Base-by-base conservation (phyloP, 306 rosid species). In the Quercus gilva region DNA sequence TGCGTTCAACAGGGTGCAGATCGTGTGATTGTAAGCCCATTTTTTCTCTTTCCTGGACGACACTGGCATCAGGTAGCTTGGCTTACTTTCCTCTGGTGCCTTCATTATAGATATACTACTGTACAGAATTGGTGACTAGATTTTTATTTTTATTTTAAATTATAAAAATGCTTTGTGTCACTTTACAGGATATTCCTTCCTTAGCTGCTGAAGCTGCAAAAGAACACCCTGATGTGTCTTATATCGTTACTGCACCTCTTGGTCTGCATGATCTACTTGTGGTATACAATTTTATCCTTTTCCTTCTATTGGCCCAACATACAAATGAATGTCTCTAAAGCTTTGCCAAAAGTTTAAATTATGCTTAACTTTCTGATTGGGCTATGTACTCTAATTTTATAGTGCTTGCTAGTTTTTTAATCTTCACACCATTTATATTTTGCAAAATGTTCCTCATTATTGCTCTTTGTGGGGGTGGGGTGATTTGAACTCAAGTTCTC, bases 21-120 rank as follows among this genome's bases (percentile, higher is more conserved):
- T 59, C 92, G 91, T 5, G 60, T 92, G 41, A 81, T 95, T 57
- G 73, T 95, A 18, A 90, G 96, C 82, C 98, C 99, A 0, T 95
- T 95, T 86, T 95, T 95, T 81, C 94, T 95, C 75, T 86, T 87
- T 68, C 99, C 99, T 2, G 98, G 99, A 61, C 88, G 96, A 76
- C 98, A 92, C 65, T 95, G 98, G 98, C 84, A 80, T 80, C 90
- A 90, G 98, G 97, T 92, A 82, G 59, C 79, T 74, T 55, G 57
- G 58, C 78, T 21, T 65, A 43, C 57, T 59, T 76, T 58, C 71
- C 28, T 73, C 31, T 17, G 79, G 12, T 43, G 19, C 63, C 29
- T 52, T 71, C 51, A 41, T 26, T 52, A 35, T 61, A 23, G 49
- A 57, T 21, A 28, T 10, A 57, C 23, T 10, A 56, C 14, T 60